Evolutionary conservation across 2,329 filamentous ascomycete genomes (phyloP), one percentile per base, ranked within the genome.

Genomic region (Fusarium luffae): DNA sequence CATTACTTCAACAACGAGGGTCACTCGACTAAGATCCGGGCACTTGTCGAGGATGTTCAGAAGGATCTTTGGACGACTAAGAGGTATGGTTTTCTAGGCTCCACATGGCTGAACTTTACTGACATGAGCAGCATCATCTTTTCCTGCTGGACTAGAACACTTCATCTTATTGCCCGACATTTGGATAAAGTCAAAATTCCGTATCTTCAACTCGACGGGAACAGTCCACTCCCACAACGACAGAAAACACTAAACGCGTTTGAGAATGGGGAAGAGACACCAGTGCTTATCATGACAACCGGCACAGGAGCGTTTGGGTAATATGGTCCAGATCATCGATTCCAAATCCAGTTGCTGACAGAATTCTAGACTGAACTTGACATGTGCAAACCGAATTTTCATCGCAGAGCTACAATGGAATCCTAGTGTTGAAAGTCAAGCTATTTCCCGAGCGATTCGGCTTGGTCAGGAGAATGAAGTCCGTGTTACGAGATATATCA

Each of bases 361-460:
- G 0, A 0, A 0, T 5, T 1, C 2, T 7, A 83, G 84, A 12
- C 62, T 87, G 0, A 86, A 86, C n/a, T 76, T 87, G 5, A 81
- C 82, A 0, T 78, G 78, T 0, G 85, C 85, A 0, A 85, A 82
- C 44, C 79, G 81, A 0, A 80, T 88, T 0, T 85, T 84, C 60
- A 81, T 88, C 4, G 75, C 87, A 0, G 86, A 88, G 51, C 81
- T 84, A 0, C 86, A 88, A 27, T 88, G 85, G 85, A 88, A 87
- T 41, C 85, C 85, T 0, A 82, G 80, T 4, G 81, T 85, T 0
- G 86, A 87, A 60, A 81, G 80, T 14, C 85, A 88, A 57, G 86
- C 85, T 0, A 82, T 88, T 14, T 84, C 80, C 1, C 77, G 85
- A 13, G 84, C 83, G 0, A 74, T 85, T 5, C 80, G 85, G 0